phyloP scores from a whole-genome alignment of 2,329 filamentous ascomycete genomes.

The Cladosporium sp. region DNA sequence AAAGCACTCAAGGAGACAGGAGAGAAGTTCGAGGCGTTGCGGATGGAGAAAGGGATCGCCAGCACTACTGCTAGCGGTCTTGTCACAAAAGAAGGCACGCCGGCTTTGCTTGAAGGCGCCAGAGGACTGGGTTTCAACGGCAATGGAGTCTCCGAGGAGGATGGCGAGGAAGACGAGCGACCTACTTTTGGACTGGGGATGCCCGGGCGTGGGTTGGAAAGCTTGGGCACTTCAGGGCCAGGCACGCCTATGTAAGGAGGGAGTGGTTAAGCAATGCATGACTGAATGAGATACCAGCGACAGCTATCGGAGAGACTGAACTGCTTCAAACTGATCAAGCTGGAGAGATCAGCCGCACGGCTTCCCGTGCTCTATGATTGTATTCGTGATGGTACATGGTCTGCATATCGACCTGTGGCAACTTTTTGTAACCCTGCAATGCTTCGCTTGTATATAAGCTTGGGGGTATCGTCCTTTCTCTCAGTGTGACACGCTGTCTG shows the following conservation, averaged over 20 bases:
- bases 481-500: neutral
- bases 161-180: constrained; percentile 1
- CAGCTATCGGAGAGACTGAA: no score
- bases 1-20: constrained; percentile 75
- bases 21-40: constrained; percentile 61
- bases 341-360: neutral
- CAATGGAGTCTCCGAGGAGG: neutral
- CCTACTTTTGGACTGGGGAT: constrained; percentile 4
- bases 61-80: neutral
- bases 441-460: neutral
- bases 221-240: neutral
- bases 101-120: neutral
- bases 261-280: constrained; percentile 4
- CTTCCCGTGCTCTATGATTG: neutral
- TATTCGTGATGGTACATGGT: constrained; percentile 9
- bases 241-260: neutral
- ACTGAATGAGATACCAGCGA: neutral
- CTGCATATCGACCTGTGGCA: neutral
- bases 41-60: constrained; percentile 43
- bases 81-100: constrained; percentile 3
- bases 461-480: neutral
- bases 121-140: neutral
- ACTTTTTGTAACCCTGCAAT: neutral
- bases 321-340: neutral
- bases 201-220: constrained; percentile 10